Evolutionary conservation across 345 rosid genomes (phyloP).

Genomic region (Salix koriyanagi): DNA sequence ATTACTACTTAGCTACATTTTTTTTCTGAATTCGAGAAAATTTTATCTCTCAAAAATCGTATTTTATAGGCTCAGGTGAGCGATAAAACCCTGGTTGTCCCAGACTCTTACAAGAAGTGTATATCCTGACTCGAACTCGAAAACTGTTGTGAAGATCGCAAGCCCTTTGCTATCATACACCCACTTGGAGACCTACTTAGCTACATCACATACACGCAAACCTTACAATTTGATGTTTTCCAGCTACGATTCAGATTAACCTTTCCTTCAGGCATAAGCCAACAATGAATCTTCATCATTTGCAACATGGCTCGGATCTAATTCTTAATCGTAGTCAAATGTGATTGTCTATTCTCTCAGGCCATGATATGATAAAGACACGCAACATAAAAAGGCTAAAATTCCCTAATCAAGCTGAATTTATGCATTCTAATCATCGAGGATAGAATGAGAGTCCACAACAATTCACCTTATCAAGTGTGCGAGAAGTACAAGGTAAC

Average conservation of each 20-base stretch:
- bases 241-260: background rate
- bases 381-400: slow-evolving; percentile 3
- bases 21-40: no score
- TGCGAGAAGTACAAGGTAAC: background rate
- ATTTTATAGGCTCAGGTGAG: no score
- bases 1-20: no score
- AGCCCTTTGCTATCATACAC: no score
- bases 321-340: slow-evolving; percentile 14
- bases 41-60: no score
- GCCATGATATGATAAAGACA: background rate
- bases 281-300: slow-evolving; percentile 17
- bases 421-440: background rate
- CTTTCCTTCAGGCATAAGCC: slow-evolving; percentile 5
- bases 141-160: no score
- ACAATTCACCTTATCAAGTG: background rate
- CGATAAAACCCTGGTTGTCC: no score
- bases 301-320: slow-evolving; percentile 21
- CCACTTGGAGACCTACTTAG: background rate
- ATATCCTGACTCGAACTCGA: no score
- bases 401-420: slow-evolving; percentile 8
- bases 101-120: no score
- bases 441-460: background rate
- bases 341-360: background rate
- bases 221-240: background rate
- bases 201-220: background rate